These are phyloP conservation scores for Russula sp. DNA, from an alignment of 768 basidiomycete genomes.

Conservation along the genomic window DNA sequence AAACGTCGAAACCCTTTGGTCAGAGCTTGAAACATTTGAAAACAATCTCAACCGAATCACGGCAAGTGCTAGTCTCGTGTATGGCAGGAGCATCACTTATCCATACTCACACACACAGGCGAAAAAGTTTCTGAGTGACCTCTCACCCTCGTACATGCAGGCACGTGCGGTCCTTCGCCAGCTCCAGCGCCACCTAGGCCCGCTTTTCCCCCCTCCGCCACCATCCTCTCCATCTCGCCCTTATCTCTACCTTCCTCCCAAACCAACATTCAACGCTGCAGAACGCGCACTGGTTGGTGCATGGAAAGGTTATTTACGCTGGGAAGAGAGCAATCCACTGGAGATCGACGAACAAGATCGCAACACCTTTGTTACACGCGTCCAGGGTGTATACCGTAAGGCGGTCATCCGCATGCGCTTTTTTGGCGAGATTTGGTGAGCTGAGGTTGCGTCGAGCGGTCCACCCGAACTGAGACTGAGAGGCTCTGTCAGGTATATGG, in stretches of 20 bases:
- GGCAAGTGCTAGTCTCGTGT: conserved; percentile 29
- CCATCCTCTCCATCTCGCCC: conserved; percentile 38
- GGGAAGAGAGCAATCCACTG: conserved; percentile 92
- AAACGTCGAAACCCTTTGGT: conserved; percentile 90
- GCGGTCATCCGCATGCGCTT: conserved; percentile 90
- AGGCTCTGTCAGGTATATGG: conserved; percentile 67
- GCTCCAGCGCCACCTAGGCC: conserved; percentile 59
- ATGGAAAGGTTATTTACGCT: conserved; percentile 92
- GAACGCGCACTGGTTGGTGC: conserved; percentile 73
- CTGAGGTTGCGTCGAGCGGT: conserved; percentile 1
- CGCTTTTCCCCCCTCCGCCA: conserved; percentile 49
- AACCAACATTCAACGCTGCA: conserved; percentile 63
- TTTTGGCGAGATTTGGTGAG: conserved; percentile 90
- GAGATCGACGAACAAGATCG: conserved; percentile 85
- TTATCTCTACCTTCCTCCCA: conserved; percentile 55
- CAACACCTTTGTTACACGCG: conserved; percentile 54
- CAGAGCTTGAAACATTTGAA: conserved; percentile 90
- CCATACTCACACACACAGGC: conserved; percentile 42
- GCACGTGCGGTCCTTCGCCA: conserved; percentile 85
- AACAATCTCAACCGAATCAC: conserved; percentile 84
- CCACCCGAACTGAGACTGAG: conserved; percentile 3
- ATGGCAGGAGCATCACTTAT: background rate
- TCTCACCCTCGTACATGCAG: conserved; percentile 93
- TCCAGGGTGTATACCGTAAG: conserved; percentile 82
- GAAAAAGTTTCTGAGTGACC: conserved; percentile 91